phyloP scores from a whole-genome alignment of 176 grass and related monocot genomes.

The Paspalum vaginatum region DNA sequence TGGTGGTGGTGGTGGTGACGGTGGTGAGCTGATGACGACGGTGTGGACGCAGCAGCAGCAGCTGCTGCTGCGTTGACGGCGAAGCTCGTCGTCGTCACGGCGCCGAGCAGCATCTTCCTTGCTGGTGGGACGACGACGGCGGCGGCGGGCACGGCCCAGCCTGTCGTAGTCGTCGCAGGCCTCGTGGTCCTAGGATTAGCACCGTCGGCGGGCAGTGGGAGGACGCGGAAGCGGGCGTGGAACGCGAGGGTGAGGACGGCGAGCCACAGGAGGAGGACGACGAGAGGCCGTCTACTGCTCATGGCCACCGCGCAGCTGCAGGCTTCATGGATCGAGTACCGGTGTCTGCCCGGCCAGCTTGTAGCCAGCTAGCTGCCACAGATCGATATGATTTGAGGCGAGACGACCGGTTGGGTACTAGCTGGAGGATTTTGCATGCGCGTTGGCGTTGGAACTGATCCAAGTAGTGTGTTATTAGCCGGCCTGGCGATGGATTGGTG shows the following conservation, averaged over 20 bases:
- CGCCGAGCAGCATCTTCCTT: conserved; percentile 68
- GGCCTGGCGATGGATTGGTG: background rate
- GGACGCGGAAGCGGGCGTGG: conserved; percentile 24
- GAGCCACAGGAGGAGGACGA: conserved; percentile 58
- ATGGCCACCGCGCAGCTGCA: conserved; percentile 51
- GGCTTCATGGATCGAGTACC: conserved; percentile 46
- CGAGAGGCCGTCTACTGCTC: conserved; percentile 55
- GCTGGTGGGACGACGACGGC: no score
- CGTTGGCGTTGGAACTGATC: no score
- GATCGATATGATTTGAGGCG: no score
- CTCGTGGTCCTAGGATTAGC: no score
- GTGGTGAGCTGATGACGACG: background rate
- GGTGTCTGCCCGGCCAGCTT: background rate
- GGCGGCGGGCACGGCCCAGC: no score
- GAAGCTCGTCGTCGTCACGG: no score
- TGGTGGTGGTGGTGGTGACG: background rate
- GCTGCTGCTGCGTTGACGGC: no score
- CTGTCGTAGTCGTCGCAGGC: no score
- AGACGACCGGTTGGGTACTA: no score
- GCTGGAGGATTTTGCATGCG: no score
- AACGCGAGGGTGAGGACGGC: conserved; percentile 65
- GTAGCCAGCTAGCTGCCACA: background rate
- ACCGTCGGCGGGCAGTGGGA: no score
- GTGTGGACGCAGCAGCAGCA: background rate
- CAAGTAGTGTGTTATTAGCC: background rate